phyloP scores from a whole-genome alignment of 192 early-diverging fungal genomes.

The Backusella mclennaniae region DNA sequence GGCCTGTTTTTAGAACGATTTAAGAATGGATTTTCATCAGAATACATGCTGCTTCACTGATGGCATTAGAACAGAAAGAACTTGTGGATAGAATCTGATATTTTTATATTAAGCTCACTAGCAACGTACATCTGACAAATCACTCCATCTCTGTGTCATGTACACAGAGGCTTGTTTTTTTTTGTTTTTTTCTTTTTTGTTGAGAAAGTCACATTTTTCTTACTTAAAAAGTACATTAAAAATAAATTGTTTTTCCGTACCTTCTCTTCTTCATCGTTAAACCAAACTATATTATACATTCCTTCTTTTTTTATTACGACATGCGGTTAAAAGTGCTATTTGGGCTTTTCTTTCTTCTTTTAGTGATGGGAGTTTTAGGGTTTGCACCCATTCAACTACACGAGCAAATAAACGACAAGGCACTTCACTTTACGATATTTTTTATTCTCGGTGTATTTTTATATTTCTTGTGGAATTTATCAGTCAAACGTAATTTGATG shows the following conservation, averaged over 20 bases:
- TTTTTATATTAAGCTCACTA: too few species aligned
- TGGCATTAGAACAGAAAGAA: too few species aligned
- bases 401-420: constrained; percentile 38
- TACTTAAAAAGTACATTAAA: not conserved
- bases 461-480: constrained; percentile 37
- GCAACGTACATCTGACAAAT: too few species aligned
- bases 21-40: too few species aligned
- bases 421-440: constrained; percentile 34
- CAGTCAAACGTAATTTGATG: constrained; percentile 25
- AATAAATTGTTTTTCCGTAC: not conserved
- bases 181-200: not conserved
- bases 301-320: not conserved
- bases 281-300: not conserved
- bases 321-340: constrained; percentile 35
- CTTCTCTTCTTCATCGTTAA: constrained; percentile 4
- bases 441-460: constrained; percentile 26
- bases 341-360: constrained; percentile 25
- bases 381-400: constrained; percentile 35
- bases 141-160: too few species aligned
- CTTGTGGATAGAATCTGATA: too few species aligned
- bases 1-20: too few species aligned
- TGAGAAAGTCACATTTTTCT: not conserved
- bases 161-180: not conserved
- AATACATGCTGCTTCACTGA: too few species aligned
- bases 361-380: constrained; percentile 33